Evolutionary conservation across 257 asterid species (phyloP), one percentile per base, ranked within the genome.

Genomic region (Avicennia marina): DNA sequence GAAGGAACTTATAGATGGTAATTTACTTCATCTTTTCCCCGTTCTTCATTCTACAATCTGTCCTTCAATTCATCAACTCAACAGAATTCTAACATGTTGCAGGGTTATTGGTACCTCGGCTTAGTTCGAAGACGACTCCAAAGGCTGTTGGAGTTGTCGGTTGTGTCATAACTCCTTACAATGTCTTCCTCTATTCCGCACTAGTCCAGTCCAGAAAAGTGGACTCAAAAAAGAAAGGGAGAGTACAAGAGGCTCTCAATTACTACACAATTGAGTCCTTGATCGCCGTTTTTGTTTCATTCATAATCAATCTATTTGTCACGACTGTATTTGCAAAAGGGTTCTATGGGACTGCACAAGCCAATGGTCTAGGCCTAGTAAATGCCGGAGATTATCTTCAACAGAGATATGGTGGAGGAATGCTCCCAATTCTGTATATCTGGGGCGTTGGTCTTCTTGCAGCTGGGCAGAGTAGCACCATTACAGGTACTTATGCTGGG

Each of bases 91-190:
- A 43, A 29, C 4, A 17, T 26, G 32, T 22, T 73, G 48, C 42
- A 86, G 95, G 95, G 49, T 65, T 86, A 17, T 34, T 86, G 74
- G 77, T 86, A 67, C 95, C 95, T 19, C 83, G 71, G 60, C 82
- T 86, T 15, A 81, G 85, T 69, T 86, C 89, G 15, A 75, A 59
- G 22, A 86, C 95, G n/a, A 75, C 83, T 39, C 68, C 77, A 57
- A 90, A 86, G 45, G 94, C 94, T 20, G 94, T 86, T 0, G 95
- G 95, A 40, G 89, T 86, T 12, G 94, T 86, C 69, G 95, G 95
- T 21, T 83, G 95, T 64, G 72, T 81, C 26, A 81, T 86, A 72
- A 86, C 83, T 94, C 95, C 95, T 1, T 94, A 86, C 78, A 86
- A 86, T 56, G 90, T 81, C 4, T 86, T 81, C 63, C 52, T 86